Conservation (phyloP, 176 grass and related monocot genomes). For the Aegilops tauschii region DNA sequence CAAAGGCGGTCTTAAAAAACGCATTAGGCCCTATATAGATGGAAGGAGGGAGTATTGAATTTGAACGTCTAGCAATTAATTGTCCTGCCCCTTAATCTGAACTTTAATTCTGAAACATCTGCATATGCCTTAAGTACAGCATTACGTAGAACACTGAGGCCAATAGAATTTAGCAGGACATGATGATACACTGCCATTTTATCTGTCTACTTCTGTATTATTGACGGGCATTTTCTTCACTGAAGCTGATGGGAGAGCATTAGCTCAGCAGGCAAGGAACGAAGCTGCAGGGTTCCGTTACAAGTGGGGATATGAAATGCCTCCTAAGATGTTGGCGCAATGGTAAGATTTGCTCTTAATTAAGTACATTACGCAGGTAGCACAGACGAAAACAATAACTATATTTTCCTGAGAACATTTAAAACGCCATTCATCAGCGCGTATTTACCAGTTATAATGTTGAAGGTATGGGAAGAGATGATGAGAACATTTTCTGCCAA, state of each 20-base stretch:
- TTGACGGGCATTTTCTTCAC: conserved; percentile 2
- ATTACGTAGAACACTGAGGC: neutral
- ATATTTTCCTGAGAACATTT: neutral
- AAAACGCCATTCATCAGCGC: neutral
- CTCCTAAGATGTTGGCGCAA: conserved; percentile 53
- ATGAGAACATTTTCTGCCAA: neutral
- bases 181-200: neutral
- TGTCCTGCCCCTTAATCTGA: neutral
- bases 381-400: neutral
- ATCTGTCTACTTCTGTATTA: neutral
- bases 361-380: conserved; percentile 2
- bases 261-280: conserved; percentile 58
- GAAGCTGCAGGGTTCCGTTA: conserved; percentile 50
- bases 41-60: too few relatives aligned
- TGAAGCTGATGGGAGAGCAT: conserved; percentile 52
- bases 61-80: neutral
- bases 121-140: neutral
- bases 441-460: neutral
- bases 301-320: conserved; percentile 77
- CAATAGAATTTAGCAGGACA: neutral
- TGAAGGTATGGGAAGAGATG: neutral
- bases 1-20: too few relatives aligned
- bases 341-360: conserved; percentile 42
- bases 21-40: too few relatives aligned
- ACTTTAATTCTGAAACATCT: neutral